phyloP scores from a whole-genome alignment of 345 rosid genomes.

The Abelmoschus esculentus region DNA sequence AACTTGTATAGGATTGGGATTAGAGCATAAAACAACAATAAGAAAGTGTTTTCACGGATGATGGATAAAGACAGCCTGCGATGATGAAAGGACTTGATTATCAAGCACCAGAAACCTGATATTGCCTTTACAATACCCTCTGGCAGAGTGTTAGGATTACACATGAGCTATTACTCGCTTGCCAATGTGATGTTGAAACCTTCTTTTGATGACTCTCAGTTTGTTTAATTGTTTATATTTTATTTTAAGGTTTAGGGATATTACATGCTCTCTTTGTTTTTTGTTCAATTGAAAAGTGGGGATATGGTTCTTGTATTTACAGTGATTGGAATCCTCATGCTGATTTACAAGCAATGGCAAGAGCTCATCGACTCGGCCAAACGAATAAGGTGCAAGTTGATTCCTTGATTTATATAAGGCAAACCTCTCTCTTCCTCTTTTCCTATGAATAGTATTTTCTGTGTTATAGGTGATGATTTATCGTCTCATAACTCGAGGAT shows the following conservation, averaged over 20 bases:
- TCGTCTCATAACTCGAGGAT: constrained; percentile 82
- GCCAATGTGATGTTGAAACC: background rate
- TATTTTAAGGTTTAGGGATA: background rate
- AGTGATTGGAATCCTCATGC: constrained; percentile 99
- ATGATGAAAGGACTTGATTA: background rate
- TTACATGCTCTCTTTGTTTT: background rate
- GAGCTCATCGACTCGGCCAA: constrained; percentile 99
- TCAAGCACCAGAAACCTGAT: background rate
- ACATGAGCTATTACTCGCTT: background rate
- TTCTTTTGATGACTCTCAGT: background rate
- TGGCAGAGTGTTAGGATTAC: background rate
- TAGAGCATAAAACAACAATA: constrained; percentile 5
- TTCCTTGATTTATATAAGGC: constrained; percentile 3
- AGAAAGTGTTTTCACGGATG: background rate
- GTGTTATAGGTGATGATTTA: constrained; percentile 81
- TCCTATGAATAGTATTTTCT: constrained; percentile 12
- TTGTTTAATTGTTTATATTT: background rate
- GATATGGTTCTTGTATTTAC: constrained; percentile 23
- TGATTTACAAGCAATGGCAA: constrained; percentile 99
- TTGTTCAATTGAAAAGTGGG: background rate
- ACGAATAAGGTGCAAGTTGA: constrained; percentile 67
- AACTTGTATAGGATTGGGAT: background rate
- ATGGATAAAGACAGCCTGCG: background rate
- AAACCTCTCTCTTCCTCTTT: background rate
- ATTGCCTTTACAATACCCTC: background rate